phyloP scores from a whole-genome alignment of 345 rosid genomes.

The Hibiscus mutabilis region DNA sequence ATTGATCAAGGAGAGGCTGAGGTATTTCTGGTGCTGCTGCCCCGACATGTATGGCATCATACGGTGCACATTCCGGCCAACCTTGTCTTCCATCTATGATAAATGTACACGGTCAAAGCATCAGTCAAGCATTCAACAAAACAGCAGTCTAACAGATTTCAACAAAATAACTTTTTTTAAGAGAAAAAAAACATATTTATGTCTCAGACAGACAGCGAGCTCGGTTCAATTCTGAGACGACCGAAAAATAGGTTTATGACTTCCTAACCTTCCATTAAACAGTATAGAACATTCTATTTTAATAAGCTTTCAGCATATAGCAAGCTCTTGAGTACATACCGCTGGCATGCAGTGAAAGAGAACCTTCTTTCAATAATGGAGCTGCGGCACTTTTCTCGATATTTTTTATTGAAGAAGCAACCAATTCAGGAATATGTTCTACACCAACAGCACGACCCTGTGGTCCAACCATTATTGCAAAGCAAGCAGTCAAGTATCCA shows the following conservation, averaged over 20 bases:
- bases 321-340: constrained; percentile 41
- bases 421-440: constrained; percentile 88
- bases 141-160: background rate
- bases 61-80: constrained; percentile 76
- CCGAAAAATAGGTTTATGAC: background rate
- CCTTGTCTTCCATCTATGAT: constrained; percentile 86
- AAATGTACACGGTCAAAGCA: background rate
- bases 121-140: background rate
- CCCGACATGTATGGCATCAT: constrained; percentile 95
- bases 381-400: constrained; percentile 69
- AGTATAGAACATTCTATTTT: background rate
- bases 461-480: constrained; percentile 86
- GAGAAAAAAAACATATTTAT: too few relatives aligned
- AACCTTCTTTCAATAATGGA: constrained; percentile 58
- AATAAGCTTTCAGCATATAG: background rate
- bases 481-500: constrained; percentile 91
- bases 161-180: background rate
- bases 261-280: constrained; percentile 2
- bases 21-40: constrained; percentile 95
- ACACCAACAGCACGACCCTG: constrained; percentile 83
- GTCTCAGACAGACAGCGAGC: background rate
- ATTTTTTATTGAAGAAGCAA: constrained; percentile 54
- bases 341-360: constrained; percentile 67
- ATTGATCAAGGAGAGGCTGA: constrained; percentile 73
- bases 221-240: background rate